These are phyloP conservation scores for Coniochaeta sp. DNA, from an alignment of 2,329 filamentous ascomycete genomes.

Conservation along the genomic window DNA sequence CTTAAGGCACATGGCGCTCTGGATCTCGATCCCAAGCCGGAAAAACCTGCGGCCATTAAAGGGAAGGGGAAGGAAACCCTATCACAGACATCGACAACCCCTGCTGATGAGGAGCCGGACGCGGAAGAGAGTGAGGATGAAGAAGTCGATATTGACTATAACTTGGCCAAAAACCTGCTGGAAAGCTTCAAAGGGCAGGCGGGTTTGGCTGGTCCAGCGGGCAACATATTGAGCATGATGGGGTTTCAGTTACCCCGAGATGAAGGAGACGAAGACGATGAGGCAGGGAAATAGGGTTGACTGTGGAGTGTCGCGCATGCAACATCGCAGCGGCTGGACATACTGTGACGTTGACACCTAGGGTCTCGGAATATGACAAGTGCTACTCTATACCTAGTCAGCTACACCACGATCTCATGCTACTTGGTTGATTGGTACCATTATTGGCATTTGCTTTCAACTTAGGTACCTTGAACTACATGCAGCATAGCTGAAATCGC, in stretches of 20 bases:
- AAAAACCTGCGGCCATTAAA: slow-evolving; percentile 20
- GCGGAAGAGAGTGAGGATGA: slow-evolving; percentile 15
- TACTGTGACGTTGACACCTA: too few relatives aligned
- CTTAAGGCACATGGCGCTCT: slow-evolving; percentile 62
- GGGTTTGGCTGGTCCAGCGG: slow-evolving; percentile 76
- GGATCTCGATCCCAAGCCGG: slow-evolving; percentile 35
- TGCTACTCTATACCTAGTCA: too few relatives aligned
- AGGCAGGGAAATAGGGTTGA: background rate
- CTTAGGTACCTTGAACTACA: too few relatives aligned
- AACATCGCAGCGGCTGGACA: too few relatives aligned
- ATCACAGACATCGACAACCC: background rate
- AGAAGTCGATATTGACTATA: slow-evolving; percentile 73
- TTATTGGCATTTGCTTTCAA: too few relatives aligned
- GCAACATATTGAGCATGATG: slow-evolving; percentile 83
- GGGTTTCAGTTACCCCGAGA: slow-evolving; percentile 75
- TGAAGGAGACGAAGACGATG: slow-evolving; percentile 47
- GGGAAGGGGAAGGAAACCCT: slow-evolving; percentile 2
- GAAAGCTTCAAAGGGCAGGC: slow-evolving; percentile 90
- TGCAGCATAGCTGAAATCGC: too few relatives aligned
- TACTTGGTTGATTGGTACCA: too few relatives aligned
- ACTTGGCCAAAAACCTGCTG: slow-evolving; percentile 81
- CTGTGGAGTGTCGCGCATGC: background rate
- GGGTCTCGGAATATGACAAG: too few relatives aligned
- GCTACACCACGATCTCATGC: too few relatives aligned
- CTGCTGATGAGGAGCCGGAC: slow-evolving; percentile 9